Evolutionary conservation across 2,329 filamentous ascomycete genomes (phyloP).

Genomic region (Venturia pyrina): DNA sequence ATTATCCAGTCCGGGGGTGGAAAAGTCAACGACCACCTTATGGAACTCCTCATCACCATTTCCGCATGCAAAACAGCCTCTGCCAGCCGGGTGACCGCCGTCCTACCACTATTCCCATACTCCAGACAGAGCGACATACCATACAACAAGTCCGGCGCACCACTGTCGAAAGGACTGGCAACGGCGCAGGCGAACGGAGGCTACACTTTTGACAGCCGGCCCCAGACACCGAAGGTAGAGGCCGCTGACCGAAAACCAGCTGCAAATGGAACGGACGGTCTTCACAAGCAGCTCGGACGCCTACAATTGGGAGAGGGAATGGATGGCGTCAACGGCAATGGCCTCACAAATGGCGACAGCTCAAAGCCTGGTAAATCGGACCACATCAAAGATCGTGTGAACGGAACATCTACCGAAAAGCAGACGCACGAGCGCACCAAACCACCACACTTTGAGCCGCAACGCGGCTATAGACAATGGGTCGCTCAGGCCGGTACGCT

Average conservation of each 20-base stretch:
- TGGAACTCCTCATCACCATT: slow-evolving; percentile 95
- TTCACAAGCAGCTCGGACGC: slow-evolving; percentile 58
- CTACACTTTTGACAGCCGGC: slow-evolving; percentile 85
- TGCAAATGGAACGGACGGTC: slow-evolving; percentile 54
- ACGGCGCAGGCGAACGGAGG: slow-evolving; percentile 37
- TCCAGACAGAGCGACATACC: slow-evolving; percentile 92
- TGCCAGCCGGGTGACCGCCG: slow-evolving; percentile 83
- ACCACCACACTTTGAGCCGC: slow-evolving; percentile 58
- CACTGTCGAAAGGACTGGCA: slow-evolving; percentile 59
- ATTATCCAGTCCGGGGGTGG: slow-evolving; percentile 92
- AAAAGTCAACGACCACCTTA: slow-evolving; percentile 89
- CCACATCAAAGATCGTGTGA: slow-evolving; percentile 9
- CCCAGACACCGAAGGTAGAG: slow-evolving; percentile 70
- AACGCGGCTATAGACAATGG: slow-evolving; percentile 96
- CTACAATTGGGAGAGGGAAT: slow-evolving; percentile 26
- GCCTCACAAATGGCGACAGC: slow-evolving; percentile 18
- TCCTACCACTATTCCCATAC: slow-evolving; percentile 93
- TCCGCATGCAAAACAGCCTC: slow-evolving; percentile 96
- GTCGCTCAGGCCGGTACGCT: slow-evolving; percentile 94
- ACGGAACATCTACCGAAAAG: slow-evolving; percentile 35
- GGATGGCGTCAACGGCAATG: slow-evolving; percentile 22
- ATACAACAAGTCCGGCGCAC: slow-evolving; percentile 91
- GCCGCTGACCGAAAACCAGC: slow-evolving; percentile 48
- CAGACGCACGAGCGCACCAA: slow-evolving; percentile 49
- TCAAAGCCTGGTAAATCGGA: slow-evolving; percentile 21